A percentile compares a stretch with the other conserved stretches of the same genome.
Conservation (phyloP, 78 protist species). For the Planoprotostelium fungivorum region DNA sequence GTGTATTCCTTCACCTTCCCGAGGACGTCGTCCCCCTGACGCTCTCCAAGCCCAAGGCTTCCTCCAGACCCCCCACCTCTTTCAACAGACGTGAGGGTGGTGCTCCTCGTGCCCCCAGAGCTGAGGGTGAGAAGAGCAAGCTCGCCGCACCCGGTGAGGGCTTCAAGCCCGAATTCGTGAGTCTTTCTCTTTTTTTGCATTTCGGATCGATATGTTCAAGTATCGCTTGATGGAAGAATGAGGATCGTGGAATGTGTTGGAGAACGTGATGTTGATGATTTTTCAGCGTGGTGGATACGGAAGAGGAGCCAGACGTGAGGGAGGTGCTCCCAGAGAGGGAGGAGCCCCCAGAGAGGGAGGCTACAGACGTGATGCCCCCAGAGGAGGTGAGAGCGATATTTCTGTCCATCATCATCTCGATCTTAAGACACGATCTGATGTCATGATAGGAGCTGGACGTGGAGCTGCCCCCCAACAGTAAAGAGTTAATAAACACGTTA, state of each 20-base stretch:
- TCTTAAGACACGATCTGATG: too few relatives aligned
- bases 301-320: too few relatives aligned
- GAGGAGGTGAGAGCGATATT: background rate
- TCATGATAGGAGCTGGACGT: background rate
- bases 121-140: background rate
- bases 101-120: background rate
- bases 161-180: background rate
- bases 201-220: too few relatives aligned
- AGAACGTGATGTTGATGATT: too few relatives aligned
- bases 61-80: background rate
- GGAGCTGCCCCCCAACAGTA: background rate
- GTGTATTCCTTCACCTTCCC: conserved; percentile 88
- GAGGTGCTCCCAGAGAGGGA: background rate
- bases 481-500: background rate
- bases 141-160: background rate
- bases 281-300: background rate
- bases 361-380: background rate
- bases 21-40: conserved; percentile 88
- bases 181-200: background rate
- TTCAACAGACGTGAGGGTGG: background rate
- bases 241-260: background rate
- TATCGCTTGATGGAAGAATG: too few relatives aligned
- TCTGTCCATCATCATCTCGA: background rate
- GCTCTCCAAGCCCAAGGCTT: conserved; percentile 53
- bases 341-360: background rate